Evolutionary conservation across 441 rosid species (phyloP).

Genomic region (Pelargonium myrrhifolium): DNA sequence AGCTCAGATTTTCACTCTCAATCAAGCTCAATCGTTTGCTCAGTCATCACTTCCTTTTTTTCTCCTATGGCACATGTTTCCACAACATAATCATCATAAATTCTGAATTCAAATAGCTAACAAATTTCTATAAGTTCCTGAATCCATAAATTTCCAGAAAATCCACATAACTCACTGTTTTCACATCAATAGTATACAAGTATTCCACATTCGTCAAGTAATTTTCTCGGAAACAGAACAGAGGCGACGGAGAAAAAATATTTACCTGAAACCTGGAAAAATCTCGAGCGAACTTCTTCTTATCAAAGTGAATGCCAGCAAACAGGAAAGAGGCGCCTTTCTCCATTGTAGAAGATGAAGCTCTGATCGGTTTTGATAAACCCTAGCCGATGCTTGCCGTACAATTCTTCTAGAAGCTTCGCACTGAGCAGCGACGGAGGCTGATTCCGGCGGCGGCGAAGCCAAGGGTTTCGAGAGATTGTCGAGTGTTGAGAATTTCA

Average conservation of each 20-base stretch:
- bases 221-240: neutral
- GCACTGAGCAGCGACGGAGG: neutral
- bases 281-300: conserved; percentile 55
- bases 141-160: neutral
- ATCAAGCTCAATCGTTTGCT: too few relatives aligned
- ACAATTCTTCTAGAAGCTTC: neutral
- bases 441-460: neutral
- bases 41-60: too few relatives aligned
- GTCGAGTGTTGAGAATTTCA: too few relatives aligned
- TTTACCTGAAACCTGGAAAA: conserved; percentile 58
- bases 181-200: neutral
- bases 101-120: too few relatives aligned
- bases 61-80: neutral
- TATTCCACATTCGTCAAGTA: neutral
- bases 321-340: conserved; percentile 53
- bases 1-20: too few relatives aligned
- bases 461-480: neutral
- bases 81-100: neutral
- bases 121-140: neutral
- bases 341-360: conserved; percentile 41
- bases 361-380: neutral
- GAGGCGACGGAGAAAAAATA: too few relatives aligned
- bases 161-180: too few relatives aligned
- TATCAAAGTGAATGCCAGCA: conserved; percentile 59
- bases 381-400: neutral